Conservation (phyloP, 176 grass and related monocot genomes). For the Bromus sterilis region DNA sequence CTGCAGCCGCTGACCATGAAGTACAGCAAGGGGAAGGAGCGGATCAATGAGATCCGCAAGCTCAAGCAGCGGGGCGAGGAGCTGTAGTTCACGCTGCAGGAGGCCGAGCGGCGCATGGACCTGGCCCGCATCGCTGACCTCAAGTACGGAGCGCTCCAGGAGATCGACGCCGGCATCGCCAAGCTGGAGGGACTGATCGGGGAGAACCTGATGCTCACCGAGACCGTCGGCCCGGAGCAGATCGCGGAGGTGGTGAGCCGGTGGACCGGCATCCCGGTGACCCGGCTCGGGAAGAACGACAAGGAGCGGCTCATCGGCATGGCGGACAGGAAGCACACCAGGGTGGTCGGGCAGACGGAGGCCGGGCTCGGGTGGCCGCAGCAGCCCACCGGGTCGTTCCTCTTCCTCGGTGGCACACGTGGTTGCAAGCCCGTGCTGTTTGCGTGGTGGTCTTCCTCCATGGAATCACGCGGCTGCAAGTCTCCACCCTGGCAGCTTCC, state of each 20-base stretch:
- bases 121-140: constrained; percentile 66
- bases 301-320: constrained; percentile 63
- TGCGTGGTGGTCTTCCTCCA: too few relatives aligned
- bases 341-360: constrained; percentile 48
- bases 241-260: constrained; percentile 81
- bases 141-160: constrained; percentile 51
- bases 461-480: too few relatives aligned
- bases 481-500: too few relatives aligned
- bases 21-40: constrained; percentile 72
- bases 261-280: constrained; percentile 88
- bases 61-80: constrained; percentile 57
- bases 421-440: too few relatives aligned
- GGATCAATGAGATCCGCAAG: constrained; percentile 71
- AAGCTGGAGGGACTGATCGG: constrained; percentile 59
- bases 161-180: constrained; percentile 58
- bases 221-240: constrained; percentile 70
- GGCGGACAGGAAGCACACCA: constrained; percentile 56
- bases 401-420: constrained; percentile 93
- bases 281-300: constrained; percentile 76
- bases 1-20: constrained; percentile 73
- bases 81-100: constrained; percentile 52
- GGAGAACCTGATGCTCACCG: constrained; percentile 78
- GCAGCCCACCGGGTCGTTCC: constrained; percentile 90
- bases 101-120: constrained; percentile 75
- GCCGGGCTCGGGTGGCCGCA: constrained; percentile 79